phyloP scores from a whole-genome alignment of 768 basidiomycete genomes.

The Lenzites betulinus region DNA sequence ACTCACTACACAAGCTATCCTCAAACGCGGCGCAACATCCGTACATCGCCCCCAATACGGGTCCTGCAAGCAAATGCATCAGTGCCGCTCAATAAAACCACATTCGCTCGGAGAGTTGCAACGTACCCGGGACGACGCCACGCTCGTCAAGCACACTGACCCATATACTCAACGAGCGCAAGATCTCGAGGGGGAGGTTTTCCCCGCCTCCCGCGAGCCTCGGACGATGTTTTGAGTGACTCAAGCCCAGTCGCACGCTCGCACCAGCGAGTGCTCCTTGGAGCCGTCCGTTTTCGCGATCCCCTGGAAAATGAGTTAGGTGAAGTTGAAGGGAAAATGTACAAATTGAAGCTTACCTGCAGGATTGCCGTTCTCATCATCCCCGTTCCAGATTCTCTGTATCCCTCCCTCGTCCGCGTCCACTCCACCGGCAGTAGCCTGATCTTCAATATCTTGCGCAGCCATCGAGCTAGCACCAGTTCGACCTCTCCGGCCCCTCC shows the following conservation, averaged over 20 bases:
- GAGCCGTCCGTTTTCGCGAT: not conserved
- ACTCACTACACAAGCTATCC: constrained; percentile 50
- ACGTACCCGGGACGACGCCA: constrained; percentile 55
- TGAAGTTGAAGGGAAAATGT: not conserved
- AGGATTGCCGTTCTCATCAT: not conserved
- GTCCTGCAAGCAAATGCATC: too few relatives aligned
- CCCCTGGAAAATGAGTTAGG: too few relatives aligned
- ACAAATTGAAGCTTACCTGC: not conserved
- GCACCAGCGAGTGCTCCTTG: not conserved
- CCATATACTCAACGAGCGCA: constrained; percentile 61
- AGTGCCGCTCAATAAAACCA: not conserved
- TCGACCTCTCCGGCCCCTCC: not conserved
- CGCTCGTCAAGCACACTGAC: constrained; percentile 58
- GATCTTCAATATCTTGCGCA: not conserved
- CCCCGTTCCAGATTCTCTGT: constrained; percentile 6
- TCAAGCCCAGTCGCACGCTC: constrained; percentile 3
- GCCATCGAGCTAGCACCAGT: not conserved
- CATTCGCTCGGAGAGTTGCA: not conserved
- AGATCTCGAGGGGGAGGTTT: constrained; percentile 59
- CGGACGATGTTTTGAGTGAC: constrained; percentile 35
- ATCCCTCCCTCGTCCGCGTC: constrained; percentile 10
- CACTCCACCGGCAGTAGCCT: not conserved
- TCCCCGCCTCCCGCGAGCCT: constrained; percentile 45
- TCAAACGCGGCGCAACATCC: constrained; percentile 53
- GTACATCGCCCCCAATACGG: constrained; percentile 53